Base-by-base conservation (phyloP, 805 yeast species). In the Yamadazyma endophytica region DNA sequence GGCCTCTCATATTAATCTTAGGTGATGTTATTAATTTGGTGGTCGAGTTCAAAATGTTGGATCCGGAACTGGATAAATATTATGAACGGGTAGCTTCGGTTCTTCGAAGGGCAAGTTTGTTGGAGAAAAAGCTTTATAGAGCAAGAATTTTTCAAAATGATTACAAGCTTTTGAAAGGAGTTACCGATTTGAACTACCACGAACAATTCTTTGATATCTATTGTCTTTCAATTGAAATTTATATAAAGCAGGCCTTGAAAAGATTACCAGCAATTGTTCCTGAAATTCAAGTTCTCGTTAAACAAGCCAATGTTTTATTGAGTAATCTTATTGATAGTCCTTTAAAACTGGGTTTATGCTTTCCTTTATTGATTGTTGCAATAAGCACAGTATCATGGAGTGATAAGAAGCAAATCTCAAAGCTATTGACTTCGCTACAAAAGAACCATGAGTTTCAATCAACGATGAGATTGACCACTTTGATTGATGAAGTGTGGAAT, bases 361-460 rank as follows among this genome's bases (percentile, higher is more conserved):
- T 66, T 30, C 63, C 72, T 3, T 44, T 68, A 44, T 41, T 68
- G 29, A 38, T 68, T 16, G 32, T 58, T 3, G 72, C 72, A 1
- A 35, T 66, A 6, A 46, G 56, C 25, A 52, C 46, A 39, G 32
- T 33, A 2, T 16, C 31, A 16, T 29, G 39, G n/a, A n/a, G 11
- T 4, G 36, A 33, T 24, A 25, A 22, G 12, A 23, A 28, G 13
- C 32, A 28, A 14, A 15, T 24, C 8, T 20, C 18, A 11, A 13
- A 9, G 21, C 13, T 18, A 28, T 33, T 18, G 16, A 23, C n/a
- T n/a, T n/a, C n/a, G n/a, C n/a, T n/a, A n/a, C n/a, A n/a, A n/a
- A n/a, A n/a, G n/a, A n/a, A n/a, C n/a, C n/a, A n/a, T n/a, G n/a
- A n/a, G n/a, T n/a, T n/a, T n/a, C n/a, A n/a, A n/a, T n/a, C n/a